These are phyloP conservation scores for Penicillium olsonii DNA, from an alignment of 2,329 filamentous ascomycete species.

Conservation along the genomic window DNA sequence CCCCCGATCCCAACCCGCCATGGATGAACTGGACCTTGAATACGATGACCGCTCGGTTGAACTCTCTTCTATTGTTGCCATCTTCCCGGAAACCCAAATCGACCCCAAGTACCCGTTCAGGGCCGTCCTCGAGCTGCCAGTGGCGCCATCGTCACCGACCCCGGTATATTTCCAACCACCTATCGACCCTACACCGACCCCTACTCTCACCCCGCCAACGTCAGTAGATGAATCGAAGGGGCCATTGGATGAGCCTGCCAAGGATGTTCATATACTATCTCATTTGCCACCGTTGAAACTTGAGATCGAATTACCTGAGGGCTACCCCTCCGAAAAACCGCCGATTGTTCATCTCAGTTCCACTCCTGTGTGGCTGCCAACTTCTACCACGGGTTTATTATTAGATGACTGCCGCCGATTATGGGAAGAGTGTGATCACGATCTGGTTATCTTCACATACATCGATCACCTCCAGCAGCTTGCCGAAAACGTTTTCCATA, in stretches of 20 bases:
- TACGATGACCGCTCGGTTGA: constrained; percentile 61
- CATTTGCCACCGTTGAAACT: constrained; percentile 60
- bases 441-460: constrained; percentile 60
- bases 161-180: constrained; percentile 45
- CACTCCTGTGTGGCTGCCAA: constrained; percentile 56
- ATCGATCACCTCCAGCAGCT: constrained; percentile 62
- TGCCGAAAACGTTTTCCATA: constrained; percentile 57
- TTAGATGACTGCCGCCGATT: constrained; percentile 50
- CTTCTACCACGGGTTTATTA: constrained; percentile 46
- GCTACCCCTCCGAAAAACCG: constrained; percentile 57
- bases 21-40: constrained; percentile 44
- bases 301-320: constrained; percentile 54
- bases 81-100: constrained; percentile 61
- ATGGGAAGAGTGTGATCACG: constrained; percentile 63
- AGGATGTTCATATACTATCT: constrained; percentile 50
- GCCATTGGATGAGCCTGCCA: constrained; percentile 23
- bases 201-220: constrained; percentile 44
- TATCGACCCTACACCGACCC: constrained; percentile 35
- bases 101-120: constrained; percentile 49
- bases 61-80: constrained; percentile 60
- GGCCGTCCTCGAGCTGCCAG: constrained; percentile 57
- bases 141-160: constrained; percentile 57
- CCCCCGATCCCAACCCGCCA: constrained; percentile 17
- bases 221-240: constrained; percentile 39
- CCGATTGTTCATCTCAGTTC: constrained; percentile 54